phyloP scores from a whole-genome alignment of 305 asterid species.

The Fraxinus floribunda region DNA sequence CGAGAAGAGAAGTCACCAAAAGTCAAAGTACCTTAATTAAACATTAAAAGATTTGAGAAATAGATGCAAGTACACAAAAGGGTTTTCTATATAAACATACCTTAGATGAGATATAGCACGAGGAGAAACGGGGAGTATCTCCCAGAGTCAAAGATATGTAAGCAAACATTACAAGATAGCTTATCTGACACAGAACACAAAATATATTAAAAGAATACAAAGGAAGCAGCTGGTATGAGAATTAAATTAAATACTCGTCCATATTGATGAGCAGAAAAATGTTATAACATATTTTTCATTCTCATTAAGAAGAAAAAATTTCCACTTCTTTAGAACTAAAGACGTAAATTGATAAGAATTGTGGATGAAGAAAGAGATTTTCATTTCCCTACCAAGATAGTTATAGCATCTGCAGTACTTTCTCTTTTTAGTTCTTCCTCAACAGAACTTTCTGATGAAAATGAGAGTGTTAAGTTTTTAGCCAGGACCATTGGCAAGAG shows the following conservation, averaged over 20 bases:
- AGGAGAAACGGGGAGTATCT: constrained; percentile 76
- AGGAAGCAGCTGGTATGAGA: constrained; percentile 3
- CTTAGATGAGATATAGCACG: constrained; percentile 89
- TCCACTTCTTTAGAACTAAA: constrained; percentile 3
- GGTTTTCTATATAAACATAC: constrained; percentile 37
- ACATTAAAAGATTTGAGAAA: background rate
- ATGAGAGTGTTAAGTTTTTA: constrained; percentile 73
- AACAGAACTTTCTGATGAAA: constrained; percentile 92
- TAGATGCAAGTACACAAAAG: background rate
- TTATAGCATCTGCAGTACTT: constrained; percentile 95
- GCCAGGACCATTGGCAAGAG: constrained; percentile 79
- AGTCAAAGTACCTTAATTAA: background rate
- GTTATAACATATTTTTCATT: background rate
- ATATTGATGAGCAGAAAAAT: background rate
- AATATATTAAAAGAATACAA: constrained; percentile 17
- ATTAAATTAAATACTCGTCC: background rate
- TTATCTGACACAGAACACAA: constrained; percentile 61
- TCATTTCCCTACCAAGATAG: constrained; percentile 67
- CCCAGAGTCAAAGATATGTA: constrained; percentile 99
- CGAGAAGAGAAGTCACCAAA: background rate
- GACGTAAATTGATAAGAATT: background rate
- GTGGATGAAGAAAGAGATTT: constrained; percentile 19
- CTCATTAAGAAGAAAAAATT: constrained; percentile 14
- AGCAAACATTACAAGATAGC: constrained; percentile 99
- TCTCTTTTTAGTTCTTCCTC: constrained; percentile 99